These are phyloP conservation scores for Sisymbrium altissimum DNA, from an alignment of 345 rosid species.

Conservation along the genomic window DNA sequence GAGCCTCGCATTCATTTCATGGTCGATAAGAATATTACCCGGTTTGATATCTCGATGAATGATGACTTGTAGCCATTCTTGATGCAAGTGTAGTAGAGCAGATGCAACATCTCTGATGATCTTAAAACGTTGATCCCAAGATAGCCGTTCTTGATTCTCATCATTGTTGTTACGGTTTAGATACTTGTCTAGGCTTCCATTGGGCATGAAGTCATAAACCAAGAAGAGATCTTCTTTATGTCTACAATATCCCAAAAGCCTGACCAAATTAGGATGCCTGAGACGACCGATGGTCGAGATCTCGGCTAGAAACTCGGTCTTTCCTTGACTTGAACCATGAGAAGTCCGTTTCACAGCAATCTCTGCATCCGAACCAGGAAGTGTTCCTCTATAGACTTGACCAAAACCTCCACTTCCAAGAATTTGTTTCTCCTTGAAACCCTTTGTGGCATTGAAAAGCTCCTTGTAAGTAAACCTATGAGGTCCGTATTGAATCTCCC, in stretches of 20 bases:
- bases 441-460: constrained; percentile 42
- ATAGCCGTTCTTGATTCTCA: constrained; percentile 18
- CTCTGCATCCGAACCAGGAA: constrained; percentile 32
- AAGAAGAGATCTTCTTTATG: constrained; percentile 35
- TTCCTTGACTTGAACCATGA: constrained; percentile 46
- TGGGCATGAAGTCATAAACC: constrained; percentile 47
- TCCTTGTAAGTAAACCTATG: constrained; percentile 43
- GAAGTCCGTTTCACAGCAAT: constrained; percentile 51
- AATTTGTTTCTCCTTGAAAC: constrained; percentile 43
- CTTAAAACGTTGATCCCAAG: constrained; percentile 40
- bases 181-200: constrained; percentile 46
- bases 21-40: constrained; percentile 35
- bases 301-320: constrained; percentile 48
- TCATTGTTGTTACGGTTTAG: background rate
- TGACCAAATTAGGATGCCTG: constrained; percentile 37
- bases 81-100: constrained; percentile 39
- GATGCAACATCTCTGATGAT: constrained; percentile 39
- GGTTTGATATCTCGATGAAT: constrained; percentile 46
- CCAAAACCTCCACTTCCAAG: constrained; percentile 55
- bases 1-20: constrained; percentile 31
- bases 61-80: constrained; percentile 45
- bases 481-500: constrained; percentile 51
- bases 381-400: constrained; percentile 44
- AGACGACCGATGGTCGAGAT: constrained; percentile 38
- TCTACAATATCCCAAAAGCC: constrained; percentile 43